Evolutionary conservation across 805 yeast species (phyloP).

Genomic region (Metschnikowia proteae): DNA sequence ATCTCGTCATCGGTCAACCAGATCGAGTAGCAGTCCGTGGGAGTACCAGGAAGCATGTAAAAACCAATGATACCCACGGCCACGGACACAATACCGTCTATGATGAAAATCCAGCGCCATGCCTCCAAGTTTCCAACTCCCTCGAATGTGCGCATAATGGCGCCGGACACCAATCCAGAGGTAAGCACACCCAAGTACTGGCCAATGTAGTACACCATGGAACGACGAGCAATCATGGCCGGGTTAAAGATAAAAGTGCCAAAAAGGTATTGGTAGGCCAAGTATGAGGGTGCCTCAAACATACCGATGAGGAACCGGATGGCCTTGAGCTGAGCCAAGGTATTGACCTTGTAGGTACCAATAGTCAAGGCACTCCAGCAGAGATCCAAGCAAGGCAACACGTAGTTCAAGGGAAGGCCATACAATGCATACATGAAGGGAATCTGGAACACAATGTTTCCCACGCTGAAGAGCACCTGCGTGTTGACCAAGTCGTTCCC

Average conservation of each 20-base stretch:
- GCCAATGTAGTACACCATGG: slow-evolving; percentile 26
- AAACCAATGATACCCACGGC: slow-evolving; percentile 17
- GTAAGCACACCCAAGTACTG: slow-evolving; percentile 30
- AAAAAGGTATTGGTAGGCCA: slow-evolving; percentile 25
- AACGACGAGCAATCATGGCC: slow-evolving; percentile 24
- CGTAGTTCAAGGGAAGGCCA: slow-evolving; percentile 22
- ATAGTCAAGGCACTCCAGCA: slow-evolving; percentile 25
- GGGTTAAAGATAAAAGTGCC: slow-evolving; percentile 25
- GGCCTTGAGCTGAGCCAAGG: slow-evolving; percentile 22
- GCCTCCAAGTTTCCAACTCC: slow-evolving; percentile 15
- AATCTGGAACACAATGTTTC: slow-evolving; percentile 24
- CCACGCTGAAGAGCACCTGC: slow-evolving; percentile 24
- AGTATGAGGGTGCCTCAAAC: slow-evolving; percentile 26
- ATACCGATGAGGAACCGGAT: slow-evolving; percentile 25
- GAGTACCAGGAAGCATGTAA: slow-evolving; percentile 21
- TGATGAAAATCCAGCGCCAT: slow-evolving; percentile 19
- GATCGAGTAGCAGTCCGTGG: slow-evolving; percentile 18
- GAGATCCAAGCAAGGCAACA: slow-evolving; percentile 19
- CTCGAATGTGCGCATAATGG: slow-evolving; percentile 14
- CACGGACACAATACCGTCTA: slow-evolving; percentile 17
- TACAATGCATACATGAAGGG: slow-evolving; percentile 25
- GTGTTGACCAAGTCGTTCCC: slow-evolving; percentile 28
- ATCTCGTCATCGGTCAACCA: slow-evolving; percentile 19
- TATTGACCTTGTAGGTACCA: slow-evolving; percentile 18
- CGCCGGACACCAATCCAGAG: slow-evolving; percentile 26